These are phyloP conservation scores for Fagopyrum esculentum DNA, from an alignment of 148 eudicot species.

Conservation along the genomic window DNA sequence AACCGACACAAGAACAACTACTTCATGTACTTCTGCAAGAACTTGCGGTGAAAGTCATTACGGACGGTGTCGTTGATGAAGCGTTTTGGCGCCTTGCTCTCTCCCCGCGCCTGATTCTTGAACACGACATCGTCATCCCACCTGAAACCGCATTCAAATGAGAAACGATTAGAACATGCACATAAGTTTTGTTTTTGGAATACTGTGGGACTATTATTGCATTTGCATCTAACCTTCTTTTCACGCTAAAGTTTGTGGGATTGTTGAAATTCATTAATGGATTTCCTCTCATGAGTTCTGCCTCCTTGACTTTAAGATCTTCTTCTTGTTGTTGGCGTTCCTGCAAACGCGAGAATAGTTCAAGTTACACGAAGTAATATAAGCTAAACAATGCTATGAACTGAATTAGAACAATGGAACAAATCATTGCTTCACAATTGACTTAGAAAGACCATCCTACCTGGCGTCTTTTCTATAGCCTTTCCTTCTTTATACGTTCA, in stretches of 20 bases:
- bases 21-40: constrained; percentile 95
- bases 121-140: constrained; percentile 99
- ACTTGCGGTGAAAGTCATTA: constrained; percentile 86
- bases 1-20: constrained; percentile 12
- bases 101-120: constrained; percentile 98
- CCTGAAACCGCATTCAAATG: constrained; percentile 28
- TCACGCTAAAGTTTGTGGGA: constrained; percentile 78
- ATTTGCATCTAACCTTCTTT: constrained; percentile 60
- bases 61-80: constrained; percentile 95
- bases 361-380: constrained; percentile 5
- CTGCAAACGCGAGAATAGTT: constrained; percentile 23
- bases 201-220: no score
- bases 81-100: no score
- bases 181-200: no score
- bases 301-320: constrained; percentile 84
- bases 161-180: no score
- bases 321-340: constrained; percentile 72
- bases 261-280: constrained; percentile 71
- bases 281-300: constrained; percentile 81
- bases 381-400: background rate
- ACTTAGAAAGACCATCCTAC: no score
- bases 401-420: background rate
- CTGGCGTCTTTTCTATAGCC: no score
- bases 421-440: no score
- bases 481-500: no score